These are phyloP conservation scores for Colletotrichum nymphaeae DNA, from an alignment of 2,329 filamentous ascomycete genomes.

Conservation along the genomic window DNA sequence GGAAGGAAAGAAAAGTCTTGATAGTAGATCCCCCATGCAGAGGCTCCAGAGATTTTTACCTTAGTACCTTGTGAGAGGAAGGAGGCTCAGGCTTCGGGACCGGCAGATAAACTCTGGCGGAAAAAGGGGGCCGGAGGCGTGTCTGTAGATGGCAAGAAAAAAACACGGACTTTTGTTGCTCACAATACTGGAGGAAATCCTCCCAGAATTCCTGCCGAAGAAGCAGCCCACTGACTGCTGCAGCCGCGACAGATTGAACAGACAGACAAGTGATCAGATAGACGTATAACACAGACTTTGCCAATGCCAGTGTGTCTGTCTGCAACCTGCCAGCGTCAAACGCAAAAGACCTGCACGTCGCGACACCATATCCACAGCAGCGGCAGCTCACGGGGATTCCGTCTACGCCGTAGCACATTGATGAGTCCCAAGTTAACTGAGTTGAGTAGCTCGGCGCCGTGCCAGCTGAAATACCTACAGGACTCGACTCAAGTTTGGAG, in stretches of 20 bases:
- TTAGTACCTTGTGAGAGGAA: too few species aligned
- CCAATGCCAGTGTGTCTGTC: not conserved
- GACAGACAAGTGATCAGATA: not conserved
- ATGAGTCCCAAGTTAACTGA: not conserved
- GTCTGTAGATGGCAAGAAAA: not conserved
- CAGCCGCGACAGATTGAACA: not conserved
- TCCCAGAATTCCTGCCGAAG: not conserved
- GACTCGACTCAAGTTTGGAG: not conserved
- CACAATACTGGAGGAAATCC: not conserved
- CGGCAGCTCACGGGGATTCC: slow-evolving; percentile 5
- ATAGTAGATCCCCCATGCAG: not conserved
- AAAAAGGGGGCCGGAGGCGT: slow-evolving; percentile 8
- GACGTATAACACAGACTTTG: slow-evolving; percentile 4
- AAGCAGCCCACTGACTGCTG: slow-evolving; percentile 18
- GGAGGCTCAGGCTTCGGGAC: slow-evolving; percentile 4
- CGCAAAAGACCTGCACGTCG: not conserved
- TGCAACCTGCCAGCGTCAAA: slow-evolving; percentile 10
- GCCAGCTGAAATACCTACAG: not conserved
- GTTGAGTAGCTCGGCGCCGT: not conserved
- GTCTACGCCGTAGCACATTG: not conserved
- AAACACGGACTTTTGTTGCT: not conserved
- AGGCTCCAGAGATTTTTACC: not conserved
- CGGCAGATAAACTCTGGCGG: slow-evolving; percentile 5
- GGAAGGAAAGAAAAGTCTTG: not conserved
- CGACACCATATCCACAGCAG: slow-evolving; percentile 8